Conservation (phyloP, 495 filamentous ascomycete genomes). For the Tuber brumale region DNA sequence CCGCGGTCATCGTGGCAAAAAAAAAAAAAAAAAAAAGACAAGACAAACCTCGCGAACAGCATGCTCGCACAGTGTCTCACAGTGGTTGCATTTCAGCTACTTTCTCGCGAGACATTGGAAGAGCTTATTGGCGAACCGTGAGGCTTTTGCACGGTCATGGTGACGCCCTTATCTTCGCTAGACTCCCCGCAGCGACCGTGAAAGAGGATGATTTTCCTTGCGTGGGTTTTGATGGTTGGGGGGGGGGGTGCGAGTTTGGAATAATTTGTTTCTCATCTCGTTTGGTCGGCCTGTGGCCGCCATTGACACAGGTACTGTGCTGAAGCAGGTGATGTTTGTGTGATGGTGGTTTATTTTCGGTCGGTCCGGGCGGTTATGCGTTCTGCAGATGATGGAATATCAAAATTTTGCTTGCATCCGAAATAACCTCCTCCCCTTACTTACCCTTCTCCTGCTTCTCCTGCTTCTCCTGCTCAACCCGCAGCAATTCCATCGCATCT, state of each 20-base stretch:
- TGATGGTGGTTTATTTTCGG: background rate
- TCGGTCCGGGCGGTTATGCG: background rate
- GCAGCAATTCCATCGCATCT: background rate
- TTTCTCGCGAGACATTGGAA: background rate
- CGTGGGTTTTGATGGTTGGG: background rate
- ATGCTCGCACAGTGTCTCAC: slow-evolving; percentile 3
- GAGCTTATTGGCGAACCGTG: background rate
- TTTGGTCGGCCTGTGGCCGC: background rate
- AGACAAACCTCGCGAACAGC: background rate
- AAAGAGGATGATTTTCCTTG: background rate
- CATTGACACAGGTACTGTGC: background rate
- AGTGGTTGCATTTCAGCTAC: background rate
- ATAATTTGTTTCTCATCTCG: background rate
- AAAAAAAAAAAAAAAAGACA: too few relatives aligned
- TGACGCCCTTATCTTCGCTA: background rate
- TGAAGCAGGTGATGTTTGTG: background rate
- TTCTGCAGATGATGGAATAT: background rate
- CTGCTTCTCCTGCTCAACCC: background rate
- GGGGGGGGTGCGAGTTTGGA: background rate
- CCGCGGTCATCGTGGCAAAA: background rate
- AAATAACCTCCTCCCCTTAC: background rate
- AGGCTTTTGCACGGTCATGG: background rate
- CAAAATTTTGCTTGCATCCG: background rate
- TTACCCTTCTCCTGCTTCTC: background rate
- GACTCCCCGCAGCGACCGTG: background rate